phyloP scores from a whole-genome alignment of 345 rosid genomes.

The Eucalyptus pauciflora region DNA sequence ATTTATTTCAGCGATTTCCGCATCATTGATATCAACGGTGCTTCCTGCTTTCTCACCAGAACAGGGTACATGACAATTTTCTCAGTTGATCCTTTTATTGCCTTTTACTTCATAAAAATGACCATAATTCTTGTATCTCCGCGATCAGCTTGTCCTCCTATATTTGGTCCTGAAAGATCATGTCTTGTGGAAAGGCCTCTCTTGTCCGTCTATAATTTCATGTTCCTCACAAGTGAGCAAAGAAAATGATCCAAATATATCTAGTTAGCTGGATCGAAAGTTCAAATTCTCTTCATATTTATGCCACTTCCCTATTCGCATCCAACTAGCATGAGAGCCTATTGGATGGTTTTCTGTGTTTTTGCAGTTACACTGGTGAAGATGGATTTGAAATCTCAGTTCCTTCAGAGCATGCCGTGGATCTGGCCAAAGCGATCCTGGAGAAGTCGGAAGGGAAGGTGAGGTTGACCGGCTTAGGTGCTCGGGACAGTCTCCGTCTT shows the following conservation, averaged over 20 bases:
- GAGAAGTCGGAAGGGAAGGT: constrained; percentile 91
- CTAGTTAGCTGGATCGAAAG: neutral
- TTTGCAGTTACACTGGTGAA: constrained; percentile 83
- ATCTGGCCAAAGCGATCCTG: constrained; percentile 83
- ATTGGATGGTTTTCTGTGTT: neutral
- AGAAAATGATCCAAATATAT: neutral
- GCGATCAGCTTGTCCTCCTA: neutral
- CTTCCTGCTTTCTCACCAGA: constrained; percentile 76
- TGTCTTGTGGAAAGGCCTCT: neutral
- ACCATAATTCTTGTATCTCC: neutral
- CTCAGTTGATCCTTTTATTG: neutral
- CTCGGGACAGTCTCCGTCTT: constrained; percentile 92
- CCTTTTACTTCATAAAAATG: neutral
- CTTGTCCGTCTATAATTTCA: neutral
- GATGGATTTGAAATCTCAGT: constrained; percentile 98
- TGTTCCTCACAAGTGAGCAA: neutral
- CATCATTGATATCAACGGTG: constrained; percentile 74
- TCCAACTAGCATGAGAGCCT: neutral
- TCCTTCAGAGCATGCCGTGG: constrained; percentile 74
- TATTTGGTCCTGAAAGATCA: neutral
- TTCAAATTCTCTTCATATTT: neutral
- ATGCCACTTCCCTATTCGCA: neutral
- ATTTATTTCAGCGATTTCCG: constrained; percentile 86
- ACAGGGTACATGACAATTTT: constrained; percentile 59
- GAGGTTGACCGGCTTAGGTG: constrained; percentile 88